Conservation (phyloP, 352 stramenopile species). For the Globisporangium carolinianum region DNA sequence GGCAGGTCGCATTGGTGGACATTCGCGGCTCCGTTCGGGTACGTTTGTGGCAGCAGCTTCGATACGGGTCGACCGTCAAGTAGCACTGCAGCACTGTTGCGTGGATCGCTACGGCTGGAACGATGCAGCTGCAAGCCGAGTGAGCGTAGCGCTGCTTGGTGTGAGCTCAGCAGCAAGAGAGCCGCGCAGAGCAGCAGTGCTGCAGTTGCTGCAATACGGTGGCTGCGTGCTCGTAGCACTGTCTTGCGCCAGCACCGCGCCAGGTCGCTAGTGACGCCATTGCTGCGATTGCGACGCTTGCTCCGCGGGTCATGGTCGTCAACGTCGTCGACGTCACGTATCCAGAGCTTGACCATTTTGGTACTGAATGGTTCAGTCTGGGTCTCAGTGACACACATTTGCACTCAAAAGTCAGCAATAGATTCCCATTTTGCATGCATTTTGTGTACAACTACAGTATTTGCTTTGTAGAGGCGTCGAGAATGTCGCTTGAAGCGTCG, state of each 20-base stretch:
- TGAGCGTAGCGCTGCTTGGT: background rate
- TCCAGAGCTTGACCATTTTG: background rate
- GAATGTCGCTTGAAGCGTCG: background rate
- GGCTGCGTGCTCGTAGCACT: background rate
- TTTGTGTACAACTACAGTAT: too few species aligned
- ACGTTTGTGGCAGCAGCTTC: slow-evolving; percentile 22
- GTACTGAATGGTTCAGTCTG: background rate
- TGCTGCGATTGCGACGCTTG: background rate
- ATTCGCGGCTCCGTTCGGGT: slow-evolving; percentile 37
- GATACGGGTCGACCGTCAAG: slow-evolving; percentile 27
- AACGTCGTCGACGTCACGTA: background rate
- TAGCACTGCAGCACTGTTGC: slow-evolving; percentile 10
- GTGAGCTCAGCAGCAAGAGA: background rate
- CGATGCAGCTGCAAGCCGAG: background rate
- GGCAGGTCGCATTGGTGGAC: slow-evolving; percentile 51
- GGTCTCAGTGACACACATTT: too few species aligned
- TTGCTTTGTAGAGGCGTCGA: too few species aligned
- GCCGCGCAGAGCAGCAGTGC: background rate
- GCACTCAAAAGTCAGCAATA: too few species aligned
- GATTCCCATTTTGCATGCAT: too few species aligned
- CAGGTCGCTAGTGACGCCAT: too few species aligned
- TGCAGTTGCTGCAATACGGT: background rate
- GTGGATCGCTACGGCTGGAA: background rate
- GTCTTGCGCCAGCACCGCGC: background rate
- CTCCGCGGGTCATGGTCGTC: background rate